A percentile compares a stretch with the other conserved stretches of the same genome.
These are phyloP conservation scores for Solanum lycopersicoides DNA, from an alignment of 257 asterid species.

Conservation along the genomic window DNA sequence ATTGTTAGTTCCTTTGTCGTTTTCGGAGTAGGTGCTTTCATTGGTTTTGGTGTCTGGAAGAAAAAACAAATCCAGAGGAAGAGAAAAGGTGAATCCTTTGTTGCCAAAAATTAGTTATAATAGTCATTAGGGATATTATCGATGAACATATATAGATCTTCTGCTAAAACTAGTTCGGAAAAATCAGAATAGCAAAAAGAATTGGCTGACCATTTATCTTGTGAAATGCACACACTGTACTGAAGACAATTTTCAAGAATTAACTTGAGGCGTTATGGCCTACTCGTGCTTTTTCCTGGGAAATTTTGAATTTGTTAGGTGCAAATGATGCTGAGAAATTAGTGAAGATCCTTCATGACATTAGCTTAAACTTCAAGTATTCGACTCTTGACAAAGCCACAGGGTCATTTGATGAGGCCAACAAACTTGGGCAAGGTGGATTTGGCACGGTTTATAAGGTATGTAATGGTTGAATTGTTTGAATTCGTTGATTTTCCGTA, in stretches of 20 bases:
- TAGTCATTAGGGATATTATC: neutral
- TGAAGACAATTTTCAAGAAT: neutral
- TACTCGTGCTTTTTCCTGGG: neutral
- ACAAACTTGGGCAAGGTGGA: slow-evolving; percentile 29
- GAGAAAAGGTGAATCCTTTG: slow-evolving; percentile 9
- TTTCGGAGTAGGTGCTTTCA: neutral
- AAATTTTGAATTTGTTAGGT: neutral
- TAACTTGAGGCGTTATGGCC: neutral
- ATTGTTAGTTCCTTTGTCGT: neutral
- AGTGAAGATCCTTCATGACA: slow-evolving; percentile 11
- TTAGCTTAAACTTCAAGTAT: slow-evolving; percentile 19
- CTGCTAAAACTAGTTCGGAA: neutral
- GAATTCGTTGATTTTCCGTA: neutral
- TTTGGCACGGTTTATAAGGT: slow-evolving; percentile 26
- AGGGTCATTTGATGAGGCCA: slow-evolving; percentile 14
- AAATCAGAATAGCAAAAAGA: neutral
- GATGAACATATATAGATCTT: neutral
- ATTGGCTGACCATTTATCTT: neutral
- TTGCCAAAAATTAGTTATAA: neutral
- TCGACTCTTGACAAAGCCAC: slow-evolving; percentile 29
- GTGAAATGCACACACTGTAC: neutral
- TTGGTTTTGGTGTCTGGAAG: slow-evolving; percentile 7
- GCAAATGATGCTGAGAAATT: slow-evolving; percentile 13
- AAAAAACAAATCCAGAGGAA: slow-evolving; percentile 6
- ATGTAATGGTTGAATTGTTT: neutral